phyloP scores from a whole-genome alignment of 495 filamentous ascomycete genomes.

The Trichoderma asperelloides region DNA sequence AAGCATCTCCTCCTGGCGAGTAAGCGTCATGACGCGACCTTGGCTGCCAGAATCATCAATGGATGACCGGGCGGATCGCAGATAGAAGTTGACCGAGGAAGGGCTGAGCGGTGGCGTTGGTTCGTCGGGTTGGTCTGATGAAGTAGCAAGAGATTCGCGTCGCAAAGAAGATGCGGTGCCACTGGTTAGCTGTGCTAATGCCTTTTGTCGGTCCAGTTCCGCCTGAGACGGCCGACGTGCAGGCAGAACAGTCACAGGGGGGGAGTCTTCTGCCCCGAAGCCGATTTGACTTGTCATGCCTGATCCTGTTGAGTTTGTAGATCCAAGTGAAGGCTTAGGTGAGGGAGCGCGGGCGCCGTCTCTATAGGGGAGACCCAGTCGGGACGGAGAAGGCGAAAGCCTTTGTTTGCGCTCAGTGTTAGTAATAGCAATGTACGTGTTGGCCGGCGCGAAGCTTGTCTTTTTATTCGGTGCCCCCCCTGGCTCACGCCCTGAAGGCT shows the following conservation, averaged over 20 bases:
- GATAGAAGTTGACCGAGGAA: constrained; percentile 34
- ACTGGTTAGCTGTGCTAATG: background rate
- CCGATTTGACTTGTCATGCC: background rate
- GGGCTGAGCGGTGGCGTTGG: constrained; percentile 41
- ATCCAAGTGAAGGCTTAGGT: background rate
- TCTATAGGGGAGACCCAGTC: constrained; percentile 10
- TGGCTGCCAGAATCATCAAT: constrained; percentile 20
- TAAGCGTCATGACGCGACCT: constrained; percentile 70
- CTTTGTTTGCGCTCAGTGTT: constrained; percentile 9
- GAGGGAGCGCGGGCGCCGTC: constrained; percentile 7
- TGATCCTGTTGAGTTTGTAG: background rate
- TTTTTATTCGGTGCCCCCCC: constrained; percentile 13
- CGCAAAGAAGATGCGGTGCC: background rate
- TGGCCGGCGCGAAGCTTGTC: constrained; percentile 17
- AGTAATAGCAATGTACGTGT: constrained; percentile 18
- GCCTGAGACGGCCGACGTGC: background rate
- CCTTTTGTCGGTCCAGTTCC: background rate
- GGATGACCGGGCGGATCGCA: constrained; percentile 19
- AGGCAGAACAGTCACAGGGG: background rate
- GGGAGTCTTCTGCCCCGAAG: background rate
- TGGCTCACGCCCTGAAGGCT: background rate
- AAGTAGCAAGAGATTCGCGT: constrained; percentile 16
- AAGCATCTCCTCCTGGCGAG: constrained; percentile 73
- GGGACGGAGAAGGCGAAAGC: constrained; percentile 15
- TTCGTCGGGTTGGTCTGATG: constrained; percentile 19